Evolutionary conservation across 768 basidiomycete species (phyloP).

Genomic region (Favolaschia claudopus): DNA sequence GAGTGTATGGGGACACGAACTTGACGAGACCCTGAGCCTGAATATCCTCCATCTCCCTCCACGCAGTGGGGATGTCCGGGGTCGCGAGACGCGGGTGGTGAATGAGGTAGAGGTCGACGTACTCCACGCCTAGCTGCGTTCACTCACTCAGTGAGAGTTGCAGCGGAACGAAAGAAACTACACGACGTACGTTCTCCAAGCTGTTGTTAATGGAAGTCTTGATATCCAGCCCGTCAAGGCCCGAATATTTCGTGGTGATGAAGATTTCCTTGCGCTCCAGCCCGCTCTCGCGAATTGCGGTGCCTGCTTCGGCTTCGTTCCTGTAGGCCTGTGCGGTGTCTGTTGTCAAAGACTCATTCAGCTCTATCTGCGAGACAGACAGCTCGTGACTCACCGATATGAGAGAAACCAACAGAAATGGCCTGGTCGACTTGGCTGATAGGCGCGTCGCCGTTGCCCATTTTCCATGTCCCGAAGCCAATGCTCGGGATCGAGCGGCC

Average conservation of each 20-base stretch:
- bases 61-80: slow-evolving; percentile 67
- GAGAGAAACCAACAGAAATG: slow-evolving; percentile 65
- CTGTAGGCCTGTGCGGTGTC: slow-evolving; percentile 68
- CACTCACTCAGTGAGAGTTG: neutral
- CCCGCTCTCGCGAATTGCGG: slow-evolving; percentile 62
- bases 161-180: neutral
- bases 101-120: slow-evolving; percentile 78
- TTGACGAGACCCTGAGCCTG: slow-evolving; percentile 64
- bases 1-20: slow-evolving; percentile 39
- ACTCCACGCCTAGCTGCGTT: slow-evolving; percentile 64
- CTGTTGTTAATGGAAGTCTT: slow-evolving; percentile 64
- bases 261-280: slow-evolving; percentile 62
- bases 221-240: slow-evolving; percentile 56
- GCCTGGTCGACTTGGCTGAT: slow-evolving; percentile 68
- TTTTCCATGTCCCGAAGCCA: slow-evolving; percentile 71
- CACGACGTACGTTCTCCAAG: slow-evolving; percentile 54
- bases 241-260: slow-evolving; percentile 74
- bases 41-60: slow-evolving; percentile 69
- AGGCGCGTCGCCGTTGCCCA: slow-evolving; percentile 63
- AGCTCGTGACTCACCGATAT: slow-evolving; percentile 55
- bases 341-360: slow-evolving; percentile 32
- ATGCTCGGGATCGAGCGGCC: slow-evolving; percentile 59
- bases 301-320: slow-evolving; percentile 67
- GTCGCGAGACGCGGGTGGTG: slow-evolving; percentile 61
- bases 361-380: neutral